Percentiles rank a stretch among this genome's conserved stretches.
Evolutionary conservation across 208 protist species (phyloP).

Genomic region (Trypanosoma scelopori): DNA sequence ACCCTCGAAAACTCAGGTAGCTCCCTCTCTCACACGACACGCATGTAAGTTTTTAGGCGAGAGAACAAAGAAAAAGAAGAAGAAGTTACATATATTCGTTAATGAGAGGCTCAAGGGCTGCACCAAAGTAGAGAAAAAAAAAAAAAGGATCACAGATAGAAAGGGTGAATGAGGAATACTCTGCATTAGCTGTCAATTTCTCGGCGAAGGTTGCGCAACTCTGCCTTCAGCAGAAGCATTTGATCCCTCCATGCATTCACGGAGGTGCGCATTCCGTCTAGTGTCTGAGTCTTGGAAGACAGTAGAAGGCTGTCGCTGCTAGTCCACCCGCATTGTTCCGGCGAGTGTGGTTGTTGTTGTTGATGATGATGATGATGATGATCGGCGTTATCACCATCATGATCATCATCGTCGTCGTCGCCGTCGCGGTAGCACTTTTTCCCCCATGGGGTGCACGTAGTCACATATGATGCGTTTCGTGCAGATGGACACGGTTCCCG

Average conservation of each 20-base stretch:
- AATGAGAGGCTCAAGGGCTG: too few species aligned
- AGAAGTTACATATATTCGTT: background rate
- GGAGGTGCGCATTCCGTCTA: background rate
- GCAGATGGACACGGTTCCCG: constrained; percentile 30
- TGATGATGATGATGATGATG: too few species aligned
- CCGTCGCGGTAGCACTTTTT: too few species aligned
- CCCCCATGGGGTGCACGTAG: constrained; percentile 5
- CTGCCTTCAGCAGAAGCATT: constrained; percentile 51
- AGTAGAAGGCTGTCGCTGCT: too few species aligned
- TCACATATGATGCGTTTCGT: constrained; percentile 2
- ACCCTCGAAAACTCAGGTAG: background rate
- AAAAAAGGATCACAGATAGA: background rate
- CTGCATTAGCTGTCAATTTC: constrained; percentile 30
- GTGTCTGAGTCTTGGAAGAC: background rate
- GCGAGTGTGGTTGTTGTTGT: too few species aligned
- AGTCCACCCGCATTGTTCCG: too few species aligned
- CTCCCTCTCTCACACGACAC: background rate
- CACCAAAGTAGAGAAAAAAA: too few species aligned
- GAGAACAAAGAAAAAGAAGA: background rate
- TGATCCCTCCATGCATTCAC: constrained; percentile 38
- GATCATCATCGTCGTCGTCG: too few species aligned
- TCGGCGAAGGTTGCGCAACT: constrained; percentile 48
- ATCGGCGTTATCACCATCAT: too few species aligned
- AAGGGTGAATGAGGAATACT: background rate
- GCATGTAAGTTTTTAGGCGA: background rate